A percentile compares a stretch with the other conserved stretches of the same genome.
phyloP scores from a whole-genome alignment of 179 eudicot genomes.

The Corrigiola litoralis region DNA sequence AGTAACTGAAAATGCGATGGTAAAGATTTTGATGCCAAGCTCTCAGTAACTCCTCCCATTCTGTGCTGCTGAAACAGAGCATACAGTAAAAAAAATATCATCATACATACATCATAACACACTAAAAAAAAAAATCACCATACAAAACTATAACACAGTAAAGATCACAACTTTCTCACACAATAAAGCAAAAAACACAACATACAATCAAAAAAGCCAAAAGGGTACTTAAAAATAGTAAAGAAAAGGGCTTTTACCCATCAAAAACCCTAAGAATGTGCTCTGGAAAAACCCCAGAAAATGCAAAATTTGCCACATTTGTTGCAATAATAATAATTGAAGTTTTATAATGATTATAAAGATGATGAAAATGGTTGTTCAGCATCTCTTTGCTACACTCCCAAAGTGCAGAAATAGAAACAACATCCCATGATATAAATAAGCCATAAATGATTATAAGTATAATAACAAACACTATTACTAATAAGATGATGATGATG shows the following conservation, averaged over 20 bases:
- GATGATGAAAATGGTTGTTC: not conserved
- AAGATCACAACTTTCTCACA: not conserved
- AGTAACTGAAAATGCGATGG: conserved; percentile 17
- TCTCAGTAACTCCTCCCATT: conserved; percentile 13
- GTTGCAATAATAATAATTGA: not conserved
- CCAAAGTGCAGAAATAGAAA: conserved; percentile 2
- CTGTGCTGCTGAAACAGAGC: conserved; percentile 24
- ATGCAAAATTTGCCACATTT: conserved; percentile 6
- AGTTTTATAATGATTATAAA: not conserved
- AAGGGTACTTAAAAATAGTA: not conserved
- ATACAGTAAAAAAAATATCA: not conserved
- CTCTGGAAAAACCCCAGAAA: conserved; percentile 1
- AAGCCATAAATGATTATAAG: conserved; percentile 5
- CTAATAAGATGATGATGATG: not conserved
- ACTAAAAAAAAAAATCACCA: not conserved
- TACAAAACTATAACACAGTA: not conserved
- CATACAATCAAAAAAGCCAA: not conserved
- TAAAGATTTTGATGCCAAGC: conserved; percentile 13
- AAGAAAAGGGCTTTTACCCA: conserved; percentile 16
- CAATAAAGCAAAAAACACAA: not conserved
- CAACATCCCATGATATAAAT: conserved; percentile 9
- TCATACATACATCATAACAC: not conserved
- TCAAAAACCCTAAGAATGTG: conserved; percentile 19
- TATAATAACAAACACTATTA: not conserved
- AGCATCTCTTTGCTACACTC: conserved; percentile 7